phyloP scores from a whole-genome alignment of 2,329 filamentous ascomycete species.

The Diplodia intermedia region DNA sequence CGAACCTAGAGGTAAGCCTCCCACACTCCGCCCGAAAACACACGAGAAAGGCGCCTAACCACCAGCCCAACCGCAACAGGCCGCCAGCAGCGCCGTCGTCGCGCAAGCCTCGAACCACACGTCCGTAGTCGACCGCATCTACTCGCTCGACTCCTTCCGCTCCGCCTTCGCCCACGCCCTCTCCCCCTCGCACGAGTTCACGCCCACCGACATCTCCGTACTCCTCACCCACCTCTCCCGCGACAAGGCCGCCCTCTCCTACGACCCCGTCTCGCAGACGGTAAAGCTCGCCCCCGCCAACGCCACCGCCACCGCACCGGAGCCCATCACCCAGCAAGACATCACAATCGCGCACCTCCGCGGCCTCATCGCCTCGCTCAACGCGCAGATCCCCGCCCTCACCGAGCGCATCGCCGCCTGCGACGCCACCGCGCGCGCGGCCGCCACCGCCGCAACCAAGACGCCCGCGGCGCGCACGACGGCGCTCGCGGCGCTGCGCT shows the following conservation, averaged over 20 bases:
- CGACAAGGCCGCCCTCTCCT: conserved; percentile 74
- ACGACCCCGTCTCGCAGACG: conserved; percentile 78
- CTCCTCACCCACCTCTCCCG: conserved; percentile 61
- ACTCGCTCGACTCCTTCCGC: conserved; percentile 46
- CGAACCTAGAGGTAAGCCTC: conserved; percentile 62
- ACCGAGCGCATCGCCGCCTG: conserved; percentile 59
- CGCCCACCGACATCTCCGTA: conserved; percentile 73
- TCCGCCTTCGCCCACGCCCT: conserved; percentile 43
- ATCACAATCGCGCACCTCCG: conserved; percentile 80
- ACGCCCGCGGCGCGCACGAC: conserved; percentile 50
- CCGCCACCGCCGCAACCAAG: conserved; percentile 62
- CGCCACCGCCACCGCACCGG: conserved; percentile 43
- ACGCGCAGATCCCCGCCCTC: conserved; percentile 70
- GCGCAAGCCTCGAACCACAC: conserved; percentile 44
- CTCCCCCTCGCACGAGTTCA: conserved; percentile 42
- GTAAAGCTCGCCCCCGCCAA: conserved; percentile 74
- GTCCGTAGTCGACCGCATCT: conserved; percentile 46
- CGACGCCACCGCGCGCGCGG: conserved; percentile 67
- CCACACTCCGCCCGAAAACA: not conserved
- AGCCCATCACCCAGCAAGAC: conserved; percentile 77
- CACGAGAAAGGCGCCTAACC: not conserved
- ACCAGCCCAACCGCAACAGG: conserved; percentile 34
- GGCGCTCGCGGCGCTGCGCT: conserved; percentile 79
- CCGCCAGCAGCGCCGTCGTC: conserved; percentile 52
- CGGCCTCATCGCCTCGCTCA: conserved; percentile 72